A percentile compares a stretch with the other conserved stretches of the same genome.
Evolutionary conservation across 2,329 filamentous ascomycete genomes (phyloP).

Genomic region (Orbilia ellipsospora): DNA sequence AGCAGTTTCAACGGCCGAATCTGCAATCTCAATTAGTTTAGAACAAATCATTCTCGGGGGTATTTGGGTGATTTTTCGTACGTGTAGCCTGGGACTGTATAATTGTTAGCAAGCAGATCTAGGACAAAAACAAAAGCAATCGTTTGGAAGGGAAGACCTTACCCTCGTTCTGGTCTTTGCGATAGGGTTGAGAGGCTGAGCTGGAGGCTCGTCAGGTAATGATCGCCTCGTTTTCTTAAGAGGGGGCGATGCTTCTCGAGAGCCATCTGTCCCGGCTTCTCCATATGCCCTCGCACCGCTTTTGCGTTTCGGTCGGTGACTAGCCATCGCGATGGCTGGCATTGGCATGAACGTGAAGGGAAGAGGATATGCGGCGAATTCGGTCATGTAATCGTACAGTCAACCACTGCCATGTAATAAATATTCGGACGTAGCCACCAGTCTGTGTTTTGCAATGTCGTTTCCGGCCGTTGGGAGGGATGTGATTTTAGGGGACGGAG

Average conservation of each 20-base stretch:
- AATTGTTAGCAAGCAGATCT: too few relatives aligned
- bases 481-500: too few relatives aligned
- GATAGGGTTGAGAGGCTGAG: neutral
- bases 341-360: constrained; percentile 52
- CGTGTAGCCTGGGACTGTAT: too few relatives aligned
- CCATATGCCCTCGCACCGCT: constrained; percentile 34
- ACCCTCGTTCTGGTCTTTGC: constrained; percentile 29
- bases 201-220: constrained; percentile 21
- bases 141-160: neutral
- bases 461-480: too few relatives aligned
- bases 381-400: constrained; percentile 52
- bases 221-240: constrained; percentile 52
- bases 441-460: too few relatives aligned
- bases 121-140: too few relatives aligned
- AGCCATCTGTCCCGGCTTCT: constrained; percentile 26
- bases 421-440: neutral
- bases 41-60: too few relatives aligned
- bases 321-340: constrained; percentile 52
- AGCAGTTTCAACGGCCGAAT: constrained; percentile 29
- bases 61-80: too few relatives aligned
- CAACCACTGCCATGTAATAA: constrained; percentile 28
- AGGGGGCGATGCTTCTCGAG: constrained; percentile 38
- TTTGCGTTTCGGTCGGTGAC: constrained; percentile 54
- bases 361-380: constrained; percentile 49
- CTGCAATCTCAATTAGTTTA: constrained; percentile 13